Percentiles rank a stretch among this genome's conserved stretches.
Evolutionary conservation across 2,329 filamentous ascomycete genomes (phyloP).

Genomic region (Arthrobotrys conoides): DNA sequence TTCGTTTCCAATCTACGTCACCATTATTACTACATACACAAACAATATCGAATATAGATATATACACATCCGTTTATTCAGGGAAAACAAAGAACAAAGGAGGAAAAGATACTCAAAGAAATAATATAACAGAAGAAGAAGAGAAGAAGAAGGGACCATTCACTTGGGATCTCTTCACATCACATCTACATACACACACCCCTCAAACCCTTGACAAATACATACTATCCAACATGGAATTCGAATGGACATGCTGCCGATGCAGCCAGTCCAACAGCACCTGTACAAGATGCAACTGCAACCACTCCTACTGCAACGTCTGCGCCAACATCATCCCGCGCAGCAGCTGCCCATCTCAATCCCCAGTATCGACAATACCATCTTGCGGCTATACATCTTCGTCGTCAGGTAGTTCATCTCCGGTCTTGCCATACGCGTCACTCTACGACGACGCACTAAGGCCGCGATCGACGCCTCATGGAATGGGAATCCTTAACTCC

Average conservation of each 20-base stretch:
- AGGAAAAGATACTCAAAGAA: too few relatives aligned
- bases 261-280: constrained; percentile 58
- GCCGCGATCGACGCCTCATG: constrained; percentile 55
- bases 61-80: neutral
- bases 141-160: too few relatives aligned
- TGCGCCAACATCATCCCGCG: constrained; percentile 52
- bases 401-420: constrained; percentile 51
- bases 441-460: constrained; percentile 50
- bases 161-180: constrained; percentile 45
- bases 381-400: constrained; percentile 48
- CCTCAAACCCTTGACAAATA: neutral
- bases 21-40: neutral
- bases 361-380: constrained; percentile 44
- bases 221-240: constrained; percentile 51
- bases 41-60: neutral
- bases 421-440: constrained; percentile 53
- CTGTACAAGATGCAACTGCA: constrained; percentile 58
- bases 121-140: constrained; percentile 25
- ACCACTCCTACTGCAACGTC: constrained; percentile 60
- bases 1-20: constrained; percentile 32
- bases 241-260: constrained; percentile 61
- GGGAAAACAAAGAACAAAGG: neutral
- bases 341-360: constrained; percentile 45
- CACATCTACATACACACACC: neutral
- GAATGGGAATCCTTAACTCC: constrained; percentile 50